These are phyloP conservation scores for Schizophyllum commune DNA, from an alignment of 1,284 basidiomycete species.

Conservation along the genomic window DNA sequence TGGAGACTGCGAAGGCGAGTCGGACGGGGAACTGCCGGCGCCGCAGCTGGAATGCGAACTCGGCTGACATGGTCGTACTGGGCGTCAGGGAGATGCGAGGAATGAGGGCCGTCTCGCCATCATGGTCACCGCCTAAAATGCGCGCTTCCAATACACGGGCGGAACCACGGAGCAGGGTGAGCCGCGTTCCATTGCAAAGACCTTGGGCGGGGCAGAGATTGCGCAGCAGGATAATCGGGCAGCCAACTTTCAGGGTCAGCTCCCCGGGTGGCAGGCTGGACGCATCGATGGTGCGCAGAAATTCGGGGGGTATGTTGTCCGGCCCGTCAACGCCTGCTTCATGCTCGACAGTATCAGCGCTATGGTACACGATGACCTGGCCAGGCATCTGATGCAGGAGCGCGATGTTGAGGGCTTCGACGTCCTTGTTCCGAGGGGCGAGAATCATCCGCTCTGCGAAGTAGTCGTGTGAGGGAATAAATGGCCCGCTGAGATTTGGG, in stretches of 20 bases:
- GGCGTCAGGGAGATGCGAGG: constrained; percentile 19
- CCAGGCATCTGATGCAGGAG: constrained; percentile 23
- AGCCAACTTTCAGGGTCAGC: constrained; percentile 24
- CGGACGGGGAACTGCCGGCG: constrained; percentile 22
- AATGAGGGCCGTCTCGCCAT: constrained; percentile 20
- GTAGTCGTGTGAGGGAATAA: constrained; percentile 15
- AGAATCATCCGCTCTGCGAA: constrained; percentile 25
- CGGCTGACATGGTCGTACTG: constrained; percentile 1
- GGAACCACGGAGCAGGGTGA: constrained; percentile 13
- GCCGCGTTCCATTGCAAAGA: constrained; percentile 27
- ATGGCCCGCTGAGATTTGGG: constrained; percentile 13
- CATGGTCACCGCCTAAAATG: constrained; percentile 17
- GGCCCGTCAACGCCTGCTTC: constrained; percentile 15
- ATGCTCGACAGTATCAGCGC: constrained; percentile 16
- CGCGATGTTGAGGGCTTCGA: constrained; percentile 21
- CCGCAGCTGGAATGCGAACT: constrained; percentile 17
- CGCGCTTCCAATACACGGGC: constrained; percentile 16
- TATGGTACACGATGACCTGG: constrained; percentile 9
- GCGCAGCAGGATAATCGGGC: constrained; percentile 27
- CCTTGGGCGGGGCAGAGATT: constrained; percentile 27
- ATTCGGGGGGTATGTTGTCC: constrained; percentile 12
- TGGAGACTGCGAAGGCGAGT: constrained; percentile 31
- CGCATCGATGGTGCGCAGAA: constrained; percentile 9
- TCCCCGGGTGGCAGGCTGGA: constrained; percentile 17
- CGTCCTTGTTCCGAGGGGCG: constrained; percentile 24